Percentiles rank a stretch among this genome's conserved stretches.
Conservation (phyloP, 1,284 basidiomycete genomes). For the Ceratorhiza oryzae-sativae region DNA sequence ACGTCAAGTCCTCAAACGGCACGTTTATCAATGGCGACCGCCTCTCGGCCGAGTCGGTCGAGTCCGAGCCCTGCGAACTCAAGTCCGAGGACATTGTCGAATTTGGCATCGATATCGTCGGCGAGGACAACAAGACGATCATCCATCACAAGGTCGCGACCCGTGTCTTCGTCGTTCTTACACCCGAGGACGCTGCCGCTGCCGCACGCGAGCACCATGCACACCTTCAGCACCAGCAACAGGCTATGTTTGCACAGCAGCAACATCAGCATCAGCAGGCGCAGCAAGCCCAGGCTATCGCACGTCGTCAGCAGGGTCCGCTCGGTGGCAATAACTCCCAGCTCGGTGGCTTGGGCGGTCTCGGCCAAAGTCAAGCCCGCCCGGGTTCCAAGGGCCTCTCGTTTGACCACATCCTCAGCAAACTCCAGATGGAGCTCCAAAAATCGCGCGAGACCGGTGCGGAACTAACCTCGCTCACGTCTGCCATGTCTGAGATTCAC, state of each 20-base stretch:
- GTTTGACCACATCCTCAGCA: slow-evolving; percentile 82
- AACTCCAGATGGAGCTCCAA: slow-evolving; percentile 86
- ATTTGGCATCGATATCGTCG: slow-evolving; percentile 99
- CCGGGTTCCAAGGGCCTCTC: slow-evolving; percentile 77
- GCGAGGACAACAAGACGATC: slow-evolving; percentile 98
- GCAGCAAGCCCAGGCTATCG: slow-evolving; percentile 39
- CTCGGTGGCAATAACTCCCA: slow-evolving; percentile 57
- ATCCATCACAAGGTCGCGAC: slow-evolving; percentile 99
- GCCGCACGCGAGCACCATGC: slow-evolving; percentile 43
- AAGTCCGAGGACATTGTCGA: slow-evolving; percentile 95
- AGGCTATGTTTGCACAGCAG: slow-evolving; percentile 42
- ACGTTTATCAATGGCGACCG: slow-evolving; percentile 98
- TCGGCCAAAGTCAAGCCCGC: slow-evolving; percentile 71
- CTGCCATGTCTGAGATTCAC: slow-evolving; percentile 89
- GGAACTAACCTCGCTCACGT: slow-evolving; percentile 81
- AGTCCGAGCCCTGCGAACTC: slow-evolving; percentile 93
- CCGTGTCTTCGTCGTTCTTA: slow-evolving; percentile 59
- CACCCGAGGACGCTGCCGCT: slow-evolving; percentile 46
- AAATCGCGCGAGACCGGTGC: slow-evolving; percentile 94
- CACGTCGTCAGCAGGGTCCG: slow-evolving; percentile 46
- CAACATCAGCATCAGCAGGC: slow-evolving; percentile 40
- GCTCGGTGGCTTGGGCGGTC: slow-evolving; percentile 73
- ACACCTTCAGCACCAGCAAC: slow-evolving; percentile 44
- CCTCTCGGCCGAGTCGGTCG: slow-evolving; percentile 87
- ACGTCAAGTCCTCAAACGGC: slow-evolving; percentile 97